Evolutionary conservation across 257 asterid genomes (phyloP).

Genomic region (Jacaranda mimosifolia): DNA sequence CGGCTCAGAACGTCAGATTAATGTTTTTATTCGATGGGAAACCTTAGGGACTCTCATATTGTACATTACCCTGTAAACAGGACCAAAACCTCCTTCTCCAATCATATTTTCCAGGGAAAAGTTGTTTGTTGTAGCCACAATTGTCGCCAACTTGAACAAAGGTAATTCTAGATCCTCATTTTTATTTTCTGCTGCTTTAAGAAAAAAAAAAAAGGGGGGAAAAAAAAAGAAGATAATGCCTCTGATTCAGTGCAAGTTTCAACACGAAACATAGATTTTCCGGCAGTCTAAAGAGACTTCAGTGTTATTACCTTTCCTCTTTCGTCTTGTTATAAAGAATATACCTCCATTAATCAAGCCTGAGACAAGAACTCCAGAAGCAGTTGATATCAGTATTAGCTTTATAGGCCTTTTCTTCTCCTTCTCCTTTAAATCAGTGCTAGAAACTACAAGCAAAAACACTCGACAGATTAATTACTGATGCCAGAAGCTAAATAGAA

Average conservation of each 20-base stretch:
- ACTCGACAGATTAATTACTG: not conserved
- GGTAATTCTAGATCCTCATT: no score
- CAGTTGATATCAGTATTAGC: no score
- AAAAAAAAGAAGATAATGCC: no score
- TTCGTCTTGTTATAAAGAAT: not conserved
- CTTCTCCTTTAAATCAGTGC: not conserved
- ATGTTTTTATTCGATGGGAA: no score
- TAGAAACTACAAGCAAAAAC: not conserved
- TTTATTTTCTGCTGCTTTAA: no score
- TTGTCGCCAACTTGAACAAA: not conserved
- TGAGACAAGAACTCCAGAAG: not conserved
- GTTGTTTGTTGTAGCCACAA: conserved; percentile 38
- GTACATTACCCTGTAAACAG: not conserved
- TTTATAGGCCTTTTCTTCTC: not conserved
- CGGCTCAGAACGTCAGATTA: not conserved
- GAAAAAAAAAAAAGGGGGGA: no score
- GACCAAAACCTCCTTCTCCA: conserved; percentile 46
- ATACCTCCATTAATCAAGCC: not conserved
- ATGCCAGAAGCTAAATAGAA: no score
- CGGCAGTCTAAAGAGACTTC: not conserved
- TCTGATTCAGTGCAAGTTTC: not conserved
- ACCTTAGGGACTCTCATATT: not conserved
- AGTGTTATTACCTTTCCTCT: conserved; percentile 1
- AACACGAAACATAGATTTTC: not conserved
- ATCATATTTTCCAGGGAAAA: conserved; percentile 37